Percentiles rank a stretch among this genome's conserved stretches.
Conservation (phyloP, 202 grass and related monocot genomes). For the Panicum hallii region DNA sequence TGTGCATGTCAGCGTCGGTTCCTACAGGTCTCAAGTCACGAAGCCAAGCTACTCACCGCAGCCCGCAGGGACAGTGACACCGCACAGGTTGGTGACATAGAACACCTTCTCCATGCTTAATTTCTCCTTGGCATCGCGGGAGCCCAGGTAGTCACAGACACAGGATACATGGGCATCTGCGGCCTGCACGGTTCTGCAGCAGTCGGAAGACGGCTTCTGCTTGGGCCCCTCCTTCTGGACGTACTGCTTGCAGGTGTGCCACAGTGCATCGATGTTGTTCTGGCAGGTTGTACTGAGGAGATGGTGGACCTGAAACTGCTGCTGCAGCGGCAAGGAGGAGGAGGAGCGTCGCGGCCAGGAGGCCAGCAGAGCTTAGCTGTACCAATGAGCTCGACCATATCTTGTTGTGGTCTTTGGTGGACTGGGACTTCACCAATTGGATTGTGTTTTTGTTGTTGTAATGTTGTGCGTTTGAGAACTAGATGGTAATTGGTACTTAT, state of each 20-base stretch:
- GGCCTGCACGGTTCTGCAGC: slow-evolving; percentile 24
- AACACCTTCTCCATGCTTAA: slow-evolving; percentile 41
- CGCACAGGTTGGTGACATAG: slow-evolving; percentile 33
- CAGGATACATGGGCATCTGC: slow-evolving; percentile 12
- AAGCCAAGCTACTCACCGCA: slow-evolving; percentile 34
- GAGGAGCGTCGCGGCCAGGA: slow-evolving; percentile 2
- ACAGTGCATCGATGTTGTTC: slow-evolving; percentile 19
- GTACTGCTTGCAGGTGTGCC: slow-evolving; percentile 21
- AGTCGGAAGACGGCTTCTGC: neutral
- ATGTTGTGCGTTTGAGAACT: neutral
- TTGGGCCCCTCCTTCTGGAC: slow-evolving; percentile 16
- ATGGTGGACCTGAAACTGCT: neutral
- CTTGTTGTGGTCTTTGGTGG: neutral
- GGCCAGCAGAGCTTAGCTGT: slow-evolving; percentile 25
- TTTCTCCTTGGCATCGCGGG: neutral
- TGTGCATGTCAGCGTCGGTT: neutral
- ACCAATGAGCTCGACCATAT: slow-evolving; percentile 10
- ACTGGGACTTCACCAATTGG: neutral
- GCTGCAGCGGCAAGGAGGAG: neutral
- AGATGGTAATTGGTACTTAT: slow-evolving; percentile 24
- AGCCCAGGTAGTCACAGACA: slow-evolving; percentile 40
- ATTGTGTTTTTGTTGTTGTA: neutral
- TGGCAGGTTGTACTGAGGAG: neutral
- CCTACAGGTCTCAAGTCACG: neutral
- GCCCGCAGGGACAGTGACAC: slow-evolving; percentile 7